Percentiles rank a stretch among this genome's conserved stretches.
These are phyloP conservation scores for Escovopsis sp. DNA, from an alignment of 2,329 filamentous ascomycete species.

Conservation along the genomic window DNA sequence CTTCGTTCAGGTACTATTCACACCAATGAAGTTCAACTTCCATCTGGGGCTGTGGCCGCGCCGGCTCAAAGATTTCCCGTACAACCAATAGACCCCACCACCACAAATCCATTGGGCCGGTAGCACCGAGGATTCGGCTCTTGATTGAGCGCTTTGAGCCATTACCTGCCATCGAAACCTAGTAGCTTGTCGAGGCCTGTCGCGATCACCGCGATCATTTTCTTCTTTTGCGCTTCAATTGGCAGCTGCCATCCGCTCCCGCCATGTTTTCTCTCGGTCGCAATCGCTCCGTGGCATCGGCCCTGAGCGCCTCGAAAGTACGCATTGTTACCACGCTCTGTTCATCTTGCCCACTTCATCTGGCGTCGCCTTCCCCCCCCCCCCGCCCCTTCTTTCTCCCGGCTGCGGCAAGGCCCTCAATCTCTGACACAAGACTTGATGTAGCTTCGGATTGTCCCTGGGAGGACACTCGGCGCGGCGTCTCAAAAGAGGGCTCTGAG, in stretches of 20 bases:
- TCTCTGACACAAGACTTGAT: background rate
- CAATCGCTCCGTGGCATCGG: conserved; percentile 66
- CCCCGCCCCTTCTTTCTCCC: conserved; percentile 2
- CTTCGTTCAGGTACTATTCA: too few relatives aligned
- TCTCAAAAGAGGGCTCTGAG: conserved; percentile 82
- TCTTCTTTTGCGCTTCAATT: conserved; percentile 7
- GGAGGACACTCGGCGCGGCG: conserved; percentile 47
- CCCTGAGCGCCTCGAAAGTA: conserved; percentile 66
- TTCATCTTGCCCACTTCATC: conserved; percentile 5
- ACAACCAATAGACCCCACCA: background rate
- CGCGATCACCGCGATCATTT: conserved; percentile 7
- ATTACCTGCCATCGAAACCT: conserved; percentile 4
- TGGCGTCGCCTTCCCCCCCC: background rate
- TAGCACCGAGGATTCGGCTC: background rate
- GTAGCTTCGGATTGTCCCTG: conserved; percentile 24
- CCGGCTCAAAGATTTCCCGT: background rate
- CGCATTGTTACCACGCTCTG: conserved; percentile 15
- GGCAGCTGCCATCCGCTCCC: conserved; percentile 10
- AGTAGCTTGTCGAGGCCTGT: background rate
- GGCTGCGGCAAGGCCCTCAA: background rate
- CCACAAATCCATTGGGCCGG: background rate
- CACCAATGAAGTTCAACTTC: too few relatives aligned
- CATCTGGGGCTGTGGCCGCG: background rate
- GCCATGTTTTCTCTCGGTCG: conserved; percentile 82
- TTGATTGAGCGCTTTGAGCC: conserved; percentile 3